Evolutionary conservation across 2,329 filamentous ascomycete species (phyloP).

Genomic region (Cadophora luteo-olivacea): DNA sequence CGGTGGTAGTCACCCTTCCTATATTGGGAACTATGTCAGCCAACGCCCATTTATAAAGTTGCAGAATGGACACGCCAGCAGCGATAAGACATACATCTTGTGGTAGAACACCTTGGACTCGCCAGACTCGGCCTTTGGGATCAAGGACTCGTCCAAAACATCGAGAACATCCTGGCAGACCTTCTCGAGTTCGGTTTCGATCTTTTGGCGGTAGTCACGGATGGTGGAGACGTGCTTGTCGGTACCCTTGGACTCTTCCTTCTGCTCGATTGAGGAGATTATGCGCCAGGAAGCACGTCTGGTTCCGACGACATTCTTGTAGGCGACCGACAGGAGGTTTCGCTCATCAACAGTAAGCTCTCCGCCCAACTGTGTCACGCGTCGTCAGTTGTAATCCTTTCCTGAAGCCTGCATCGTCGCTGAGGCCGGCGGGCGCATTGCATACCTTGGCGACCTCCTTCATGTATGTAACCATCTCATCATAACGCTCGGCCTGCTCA

Average conservation of each 20-base stretch:
- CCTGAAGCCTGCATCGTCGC: constrained; percentile 21
- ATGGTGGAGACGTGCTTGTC: constrained; percentile 95
- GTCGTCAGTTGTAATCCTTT: constrained; percentile 34
- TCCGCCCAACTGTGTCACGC: constrained; percentile 59
- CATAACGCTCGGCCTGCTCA: constrained; percentile 99
- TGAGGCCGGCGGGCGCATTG: constrained; percentile 38
- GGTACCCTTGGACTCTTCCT: constrained; percentile 98
- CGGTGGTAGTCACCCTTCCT: constrained; percentile 99
- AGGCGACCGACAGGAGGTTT: constrained; percentile 97
- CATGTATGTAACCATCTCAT: constrained; percentile 99
- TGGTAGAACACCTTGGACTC: constrained; percentile 99
- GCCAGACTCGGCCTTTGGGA: constrained; percentile 93
- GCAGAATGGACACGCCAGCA: constrained; percentile 16
- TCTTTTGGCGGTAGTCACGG: constrained; percentile 97
- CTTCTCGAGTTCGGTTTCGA: constrained; percentile 95
- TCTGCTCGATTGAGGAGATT: constrained; percentile 99
- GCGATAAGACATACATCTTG: constrained; percentile 82
- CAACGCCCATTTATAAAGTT: constrained; percentile 23
- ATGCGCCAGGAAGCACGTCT: constrained; percentile 99
- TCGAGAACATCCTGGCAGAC: constrained; percentile 98
- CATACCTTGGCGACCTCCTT: constrained; percentile 97
- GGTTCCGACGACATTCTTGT: constrained; percentile 99
- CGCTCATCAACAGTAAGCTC: constrained; percentile 95
- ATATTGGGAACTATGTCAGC: constrained; percentile 36
- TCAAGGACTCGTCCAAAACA: constrained; percentile 90